Conservation (phyloP, 345 rosid species). For the Excoecaria agallocha region DNA sequence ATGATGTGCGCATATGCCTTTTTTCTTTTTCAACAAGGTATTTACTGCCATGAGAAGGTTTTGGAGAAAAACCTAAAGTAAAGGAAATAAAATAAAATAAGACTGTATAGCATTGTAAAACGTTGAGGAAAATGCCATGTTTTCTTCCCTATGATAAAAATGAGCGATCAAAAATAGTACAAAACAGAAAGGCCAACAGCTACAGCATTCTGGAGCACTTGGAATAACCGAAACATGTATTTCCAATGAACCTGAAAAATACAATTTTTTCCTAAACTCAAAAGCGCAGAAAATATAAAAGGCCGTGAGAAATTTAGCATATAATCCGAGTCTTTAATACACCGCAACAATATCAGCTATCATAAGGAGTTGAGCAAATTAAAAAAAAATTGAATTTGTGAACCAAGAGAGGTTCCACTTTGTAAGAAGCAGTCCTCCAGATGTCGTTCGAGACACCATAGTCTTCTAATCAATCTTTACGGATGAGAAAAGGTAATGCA, state of each 20-base stretch:
- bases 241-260: conserved; percentile 22
- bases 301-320: conserved; percentile 12
- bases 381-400: conserved; percentile 4
- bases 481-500: conserved; percentile 79
- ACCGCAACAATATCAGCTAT: conserved; percentile 19
- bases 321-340: conserved; percentile 10
- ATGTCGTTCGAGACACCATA: background rate
- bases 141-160: conserved; percentile 14
- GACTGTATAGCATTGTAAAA: background rate
- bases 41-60: no score
- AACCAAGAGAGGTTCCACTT: conserved; percentile 16
- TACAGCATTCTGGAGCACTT: conserved; percentile 25
- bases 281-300: conserved; percentile 13
- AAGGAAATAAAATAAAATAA: no score
- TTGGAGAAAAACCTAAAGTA: no score
- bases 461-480: conserved; percentile 64
- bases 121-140: background rate
- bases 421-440: conserved; percentile 18
- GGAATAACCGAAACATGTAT: conserved; percentile 3
- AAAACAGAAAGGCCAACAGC: conserved; percentile 17
- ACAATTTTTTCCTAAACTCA: conserved; percentile 17
- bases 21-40: no score
- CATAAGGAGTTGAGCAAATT: conserved; percentile 8
- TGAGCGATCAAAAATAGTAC: conserved; percentile 3
- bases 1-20: no score